phyloP scores from a whole-genome alignment of 768 basidiomycete genomes.

The Pleurotus salmoneostramineus region DNA sequence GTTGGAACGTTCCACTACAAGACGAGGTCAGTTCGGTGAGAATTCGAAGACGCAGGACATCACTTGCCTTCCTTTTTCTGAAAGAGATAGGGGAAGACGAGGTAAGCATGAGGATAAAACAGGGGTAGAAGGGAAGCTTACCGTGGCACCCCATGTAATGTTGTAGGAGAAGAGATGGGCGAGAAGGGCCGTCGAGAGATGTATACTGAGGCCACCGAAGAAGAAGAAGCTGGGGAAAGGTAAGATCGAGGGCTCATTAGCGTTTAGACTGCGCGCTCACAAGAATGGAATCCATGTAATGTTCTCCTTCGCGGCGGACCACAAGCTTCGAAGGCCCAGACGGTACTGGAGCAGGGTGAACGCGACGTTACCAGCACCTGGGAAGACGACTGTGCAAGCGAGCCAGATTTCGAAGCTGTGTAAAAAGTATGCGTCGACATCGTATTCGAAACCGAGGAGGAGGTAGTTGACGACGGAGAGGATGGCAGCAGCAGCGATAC shows the following conservation, averaged over 20 bases:
- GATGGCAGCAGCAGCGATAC: slow-evolving; percentile 58
- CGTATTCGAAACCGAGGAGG: slow-evolving; percentile 56
- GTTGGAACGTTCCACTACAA: slow-evolving; percentile 85
- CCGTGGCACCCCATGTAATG: slow-evolving; percentile 75
- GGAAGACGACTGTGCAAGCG: slow-evolving; percentile 68
- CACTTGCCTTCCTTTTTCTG: slow-evolving; percentile 8
- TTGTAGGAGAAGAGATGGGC: slow-evolving; percentile 75
- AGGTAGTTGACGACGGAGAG: slow-evolving; percentile 71
- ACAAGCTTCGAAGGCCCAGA: slow-evolving; percentile 50
- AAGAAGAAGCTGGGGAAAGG: slow-evolving; percentile 59
- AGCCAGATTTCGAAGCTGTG: slow-evolving; percentile 74
- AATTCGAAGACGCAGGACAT: neutral
- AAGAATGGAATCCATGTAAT: slow-evolving; percentile 72
- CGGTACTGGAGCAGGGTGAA: slow-evolving; percentile 70
- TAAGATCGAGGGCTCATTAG: neutral
- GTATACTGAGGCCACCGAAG: slow-evolving; percentile 73
- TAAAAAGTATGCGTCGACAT: slow-evolving; percentile 69
- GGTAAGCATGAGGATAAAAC: neutral
- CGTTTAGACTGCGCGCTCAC: slow-evolving; percentile 35
- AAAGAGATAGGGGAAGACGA: neutral
- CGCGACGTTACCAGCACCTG: slow-evolving; percentile 63
- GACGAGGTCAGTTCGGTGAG: neutral
- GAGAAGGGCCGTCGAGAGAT: slow-evolving; percentile 59
- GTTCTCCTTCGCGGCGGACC: slow-evolving; percentile 53
- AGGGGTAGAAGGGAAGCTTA: slow-evolving; percentile 38